Percentiles rank a stretch among this genome's conserved stretches.
These are phyloP conservation scores for Camellia japonica DNA, from an alignment of 148 eudicot genomes.

Conservation along the genomic window DNA sequence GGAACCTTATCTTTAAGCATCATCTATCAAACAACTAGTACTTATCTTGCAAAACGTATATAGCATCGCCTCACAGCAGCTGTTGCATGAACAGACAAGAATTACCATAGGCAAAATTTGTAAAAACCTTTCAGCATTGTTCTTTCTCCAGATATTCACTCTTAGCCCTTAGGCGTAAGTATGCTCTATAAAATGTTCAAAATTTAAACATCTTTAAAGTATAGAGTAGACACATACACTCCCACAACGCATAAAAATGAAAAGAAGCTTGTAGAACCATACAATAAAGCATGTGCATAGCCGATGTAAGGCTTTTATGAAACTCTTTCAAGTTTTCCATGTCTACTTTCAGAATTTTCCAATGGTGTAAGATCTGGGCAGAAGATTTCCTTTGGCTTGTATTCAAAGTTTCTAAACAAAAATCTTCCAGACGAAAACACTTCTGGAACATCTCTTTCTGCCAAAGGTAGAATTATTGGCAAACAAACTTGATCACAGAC, in stretches of 20 bases:
- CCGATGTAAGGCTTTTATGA: background rate
- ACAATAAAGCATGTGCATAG: background rate
- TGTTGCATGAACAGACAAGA: background rate
- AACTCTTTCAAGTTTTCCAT: background rate
- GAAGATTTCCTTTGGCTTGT: background rate
- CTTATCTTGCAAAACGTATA: too few relatives aligned
- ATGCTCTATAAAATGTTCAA: background rate
- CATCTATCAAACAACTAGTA: too few relatives aligned
- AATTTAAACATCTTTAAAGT: background rate
- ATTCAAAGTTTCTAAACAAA: background rate
- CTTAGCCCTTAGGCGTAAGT: background rate
- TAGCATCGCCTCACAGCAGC: too few relatives aligned
- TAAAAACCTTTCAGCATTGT: background rate
- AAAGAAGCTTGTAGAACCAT: background rate
- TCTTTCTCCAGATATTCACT: background rate
- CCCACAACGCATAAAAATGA: background rate
- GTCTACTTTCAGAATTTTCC: too few relatives aligned
- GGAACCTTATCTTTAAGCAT: too few relatives aligned
- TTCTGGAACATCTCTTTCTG: slow-evolving; percentile 8
- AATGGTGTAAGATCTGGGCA: too few relatives aligned
- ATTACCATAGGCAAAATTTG: background rate
- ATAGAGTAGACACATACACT: background rate
- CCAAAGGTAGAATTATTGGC: background rate
- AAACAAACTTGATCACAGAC: background rate
- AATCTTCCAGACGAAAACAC: background rate